These are phyloP conservation scores for Teratosphaeria zuluensis DNA, from an alignment of 2,329 filamentous ascomycete genomes.

Conservation along the genomic window DNA sequence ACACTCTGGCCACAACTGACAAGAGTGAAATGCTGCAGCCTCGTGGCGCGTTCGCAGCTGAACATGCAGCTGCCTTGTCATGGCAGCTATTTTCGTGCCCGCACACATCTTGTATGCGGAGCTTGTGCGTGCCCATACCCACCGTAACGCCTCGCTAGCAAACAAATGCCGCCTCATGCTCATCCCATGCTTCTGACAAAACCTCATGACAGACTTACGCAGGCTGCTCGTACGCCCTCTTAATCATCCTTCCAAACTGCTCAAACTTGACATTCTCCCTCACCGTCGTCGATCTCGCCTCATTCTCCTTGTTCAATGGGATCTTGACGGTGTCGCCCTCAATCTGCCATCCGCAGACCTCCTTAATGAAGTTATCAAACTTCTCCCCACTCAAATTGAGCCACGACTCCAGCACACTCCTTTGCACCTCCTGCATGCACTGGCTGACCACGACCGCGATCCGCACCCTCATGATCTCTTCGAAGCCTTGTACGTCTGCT, in stretches of 20 bases:
- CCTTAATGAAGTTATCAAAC: conserved; percentile 41
- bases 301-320: conserved; percentile 91
- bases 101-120: neutral
- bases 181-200: neutral
- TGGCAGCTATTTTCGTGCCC: neutral
- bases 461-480: conserved; percentile 81
- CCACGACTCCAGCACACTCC: conserved; percentile 40
- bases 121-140: neutral
- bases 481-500: conserved; percentile 88
- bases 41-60: neutral
- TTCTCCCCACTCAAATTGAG: conserved; percentile 37
- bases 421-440: conserved; percentile 65
- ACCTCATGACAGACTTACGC: conserved; percentile 29
- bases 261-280: conserved; percentile 90
- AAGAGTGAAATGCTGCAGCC: neutral
- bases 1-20: neutral
- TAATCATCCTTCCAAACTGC: conserved; percentile 70
- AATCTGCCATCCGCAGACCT: conserved; percentile 69
- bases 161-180: neutral
- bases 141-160: conserved; percentile 5
- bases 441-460: conserved; percentile 83
- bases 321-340: conserved; percentile 54
- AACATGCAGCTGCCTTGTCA: neutral
- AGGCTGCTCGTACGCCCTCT: conserved; percentile 77
- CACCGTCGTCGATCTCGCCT: conserved; percentile 91